phyloP scores from a whole-genome alignment of 2,329 filamentous ascomycete genomes.

The Penicillium sp. region DNA sequence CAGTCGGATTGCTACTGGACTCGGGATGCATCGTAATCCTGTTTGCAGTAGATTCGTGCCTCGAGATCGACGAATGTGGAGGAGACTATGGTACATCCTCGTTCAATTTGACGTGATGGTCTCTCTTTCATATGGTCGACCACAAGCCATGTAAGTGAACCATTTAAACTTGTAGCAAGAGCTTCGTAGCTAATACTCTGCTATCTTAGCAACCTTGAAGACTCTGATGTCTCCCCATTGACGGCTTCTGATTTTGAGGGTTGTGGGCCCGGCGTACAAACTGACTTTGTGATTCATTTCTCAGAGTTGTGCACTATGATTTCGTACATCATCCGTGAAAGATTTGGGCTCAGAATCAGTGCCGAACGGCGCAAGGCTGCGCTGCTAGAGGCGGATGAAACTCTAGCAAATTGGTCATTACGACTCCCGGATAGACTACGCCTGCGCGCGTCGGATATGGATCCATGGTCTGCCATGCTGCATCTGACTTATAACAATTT shows the following conservation, averaged over 20 bases:
- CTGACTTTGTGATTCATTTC: constrained; percentile 54
- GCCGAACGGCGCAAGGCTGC: constrained; percentile 48
- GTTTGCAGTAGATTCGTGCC: constrained; percentile 47
- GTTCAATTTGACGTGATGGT: constrained; percentile 52
- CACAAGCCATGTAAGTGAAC: constrained; percentile 53
- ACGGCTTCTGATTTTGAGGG: constrained; percentile 54
- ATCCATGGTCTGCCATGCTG: constrained; percentile 51
- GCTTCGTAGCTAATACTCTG: neutral
- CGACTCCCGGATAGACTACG: constrained; percentile 47
- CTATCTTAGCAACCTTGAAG: constrained; percentile 50
- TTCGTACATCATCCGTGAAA: constrained; percentile 49
- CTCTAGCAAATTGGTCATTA: constrained; percentile 49
- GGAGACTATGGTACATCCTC: constrained; percentile 50
- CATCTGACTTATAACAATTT: constrained; percentile 54
- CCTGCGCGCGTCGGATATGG: constrained; percentile 47
- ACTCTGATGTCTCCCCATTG: constrained; percentile 56
- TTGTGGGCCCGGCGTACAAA: constrained; percentile 50
- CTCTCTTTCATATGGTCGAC: constrained; percentile 55
- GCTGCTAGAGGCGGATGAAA: constrained; percentile 47
- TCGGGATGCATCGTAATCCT: constrained; percentile 59
- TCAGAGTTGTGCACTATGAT: constrained; percentile 58
- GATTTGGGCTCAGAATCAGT: constrained; percentile 47
- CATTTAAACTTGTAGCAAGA: neutral
- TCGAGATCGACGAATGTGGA: constrained; percentile 50
- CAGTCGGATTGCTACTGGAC: constrained; percentile 56